These are phyloP conservation scores for Prunus salicina DNA, from an alignment of 306 rosid species.

Conservation along the genomic window DNA sequence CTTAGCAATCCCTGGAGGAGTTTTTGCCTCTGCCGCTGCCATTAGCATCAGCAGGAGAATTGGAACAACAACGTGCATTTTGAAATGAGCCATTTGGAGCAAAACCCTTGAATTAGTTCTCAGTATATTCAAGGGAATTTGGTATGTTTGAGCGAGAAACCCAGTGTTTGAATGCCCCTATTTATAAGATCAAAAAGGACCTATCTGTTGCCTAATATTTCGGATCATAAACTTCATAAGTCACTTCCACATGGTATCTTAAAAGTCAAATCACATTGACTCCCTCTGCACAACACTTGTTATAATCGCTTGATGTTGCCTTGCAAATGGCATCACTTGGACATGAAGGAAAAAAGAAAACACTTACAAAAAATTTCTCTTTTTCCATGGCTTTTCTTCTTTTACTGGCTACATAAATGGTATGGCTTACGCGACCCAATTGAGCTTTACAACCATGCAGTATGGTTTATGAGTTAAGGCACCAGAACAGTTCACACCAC, in stretches of 20 bases:
- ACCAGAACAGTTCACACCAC: neutral
- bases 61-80: neutral
- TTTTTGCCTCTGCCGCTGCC: conserved; percentile 18
- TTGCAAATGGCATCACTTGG: conserved; percentile 22
- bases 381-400: neutral
- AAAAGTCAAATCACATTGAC: conserved; percentile 3
- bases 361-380: neutral
- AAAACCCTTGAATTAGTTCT: neutral
- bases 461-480: conserved; percentile 5
- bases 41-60: conserved; percentile 23
- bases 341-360: conserved; percentile 11
- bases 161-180: conserved; percentile 3
- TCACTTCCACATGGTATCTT: conserved; percentile 33
- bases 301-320: neutral
- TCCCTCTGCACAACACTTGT: neutral
- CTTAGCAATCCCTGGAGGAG: conserved; percentile 51
- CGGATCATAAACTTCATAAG: conserved; percentile 10
- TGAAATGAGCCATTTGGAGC: conserved; percentile 15
- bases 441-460: conserved; percentile 22
- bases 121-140: neutral
- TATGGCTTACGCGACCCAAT: too few species aligned
- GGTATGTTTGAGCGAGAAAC: conserved; percentile 12
- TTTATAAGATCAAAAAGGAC: conserved; percentile 28
- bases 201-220: conserved; percentile 15
- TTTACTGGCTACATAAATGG: too few species aligned